Evolutionary conservation across 1,284 basidiomycete genomes (phyloP).

Genomic region (Leucoagaricus sp.): DNA sequence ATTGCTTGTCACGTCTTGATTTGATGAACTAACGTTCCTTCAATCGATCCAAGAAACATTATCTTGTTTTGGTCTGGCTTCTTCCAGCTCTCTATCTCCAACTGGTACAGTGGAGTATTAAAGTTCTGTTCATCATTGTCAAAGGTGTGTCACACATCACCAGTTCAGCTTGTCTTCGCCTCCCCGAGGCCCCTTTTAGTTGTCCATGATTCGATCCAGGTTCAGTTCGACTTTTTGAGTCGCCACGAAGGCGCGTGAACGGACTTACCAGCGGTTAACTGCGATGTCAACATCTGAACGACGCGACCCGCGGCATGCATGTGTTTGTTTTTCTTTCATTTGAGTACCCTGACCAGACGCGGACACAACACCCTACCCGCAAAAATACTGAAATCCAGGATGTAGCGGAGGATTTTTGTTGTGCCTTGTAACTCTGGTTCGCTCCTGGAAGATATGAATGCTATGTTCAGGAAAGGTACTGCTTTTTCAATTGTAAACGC

Average conservation of each 20-base stretch:
- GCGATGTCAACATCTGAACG: not conserved
- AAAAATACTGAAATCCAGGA: not conserved
- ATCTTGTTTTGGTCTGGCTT: slow-evolving; percentile 7
- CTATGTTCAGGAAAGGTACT: not conserved
- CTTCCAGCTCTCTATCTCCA: slow-evolving; percentile 13
- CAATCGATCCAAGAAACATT: slow-evolving; percentile 10
- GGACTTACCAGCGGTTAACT: not conserved
- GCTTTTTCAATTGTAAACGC: not conserved
- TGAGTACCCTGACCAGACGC: not conserved
- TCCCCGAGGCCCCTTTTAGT: not conserved
- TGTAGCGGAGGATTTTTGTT: not conserved
- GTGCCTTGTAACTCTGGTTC: slow-evolving; percentile 3
- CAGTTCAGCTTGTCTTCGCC: slow-evolving; percentile 7
- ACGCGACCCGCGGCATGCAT: slow-evolving; percentile 3
- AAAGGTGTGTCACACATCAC: slow-evolving; percentile 9
- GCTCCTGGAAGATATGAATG: not conserved
- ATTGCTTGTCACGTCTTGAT: slow-evolving; percentile 10
- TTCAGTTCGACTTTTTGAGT: not conserved
- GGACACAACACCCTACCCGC: not conserved
- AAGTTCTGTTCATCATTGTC: slow-evolving; percentile 8
- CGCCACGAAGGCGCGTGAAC: not conserved
- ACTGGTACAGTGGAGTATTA: slow-evolving; percentile 9
- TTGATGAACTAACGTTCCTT: slow-evolving; percentile 6
- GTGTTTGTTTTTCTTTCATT: not conserved
- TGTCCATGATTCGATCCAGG: not conserved